A percentile compares a stretch with the other conserved stretches of the same genome.
Evolutionary conservation across 2,329 filamentous ascomycete genomes (phyloP).

Genomic region (Phaeosphaeriaceae sp.): DNA sequence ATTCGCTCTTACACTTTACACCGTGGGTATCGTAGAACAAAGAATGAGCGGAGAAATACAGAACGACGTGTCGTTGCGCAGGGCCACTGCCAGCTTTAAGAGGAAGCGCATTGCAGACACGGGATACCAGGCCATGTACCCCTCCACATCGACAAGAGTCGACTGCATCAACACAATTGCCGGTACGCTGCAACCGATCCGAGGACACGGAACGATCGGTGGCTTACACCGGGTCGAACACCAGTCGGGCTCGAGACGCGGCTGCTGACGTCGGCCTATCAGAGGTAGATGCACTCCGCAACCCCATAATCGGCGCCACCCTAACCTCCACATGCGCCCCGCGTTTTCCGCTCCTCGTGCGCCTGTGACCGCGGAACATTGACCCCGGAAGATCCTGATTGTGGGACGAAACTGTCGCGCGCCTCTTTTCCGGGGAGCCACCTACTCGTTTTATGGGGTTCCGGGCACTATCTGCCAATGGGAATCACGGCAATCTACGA

Average conservation of each 20-base stretch:
- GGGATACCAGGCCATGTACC: not conserved
- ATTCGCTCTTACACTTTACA: slow-evolving; percentile 12
- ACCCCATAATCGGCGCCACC: slow-evolving; percentile 15
- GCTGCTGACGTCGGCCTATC: slow-evolving; percentile 17
- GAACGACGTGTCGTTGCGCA: slow-evolving; percentile 2
- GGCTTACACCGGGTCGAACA: slow-evolving; percentile 3
- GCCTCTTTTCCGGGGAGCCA: not conserved
- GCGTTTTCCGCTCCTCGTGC: slow-evolving; percentile 24
- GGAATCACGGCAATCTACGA: slow-evolving; percentile 45
- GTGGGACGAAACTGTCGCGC: not conserved
- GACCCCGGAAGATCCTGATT: slow-evolving; percentile 3
- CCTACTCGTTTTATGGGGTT: not conserved
- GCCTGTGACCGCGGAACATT: slow-evolving; percentile 8
- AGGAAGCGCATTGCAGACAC: not conserved
- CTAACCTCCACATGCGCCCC: slow-evolving; percentile 27
- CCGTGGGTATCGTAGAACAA: slow-evolving; percentile 17
- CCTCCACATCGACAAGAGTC: not conserved
- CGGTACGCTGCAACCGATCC: slow-evolving; percentile 10
- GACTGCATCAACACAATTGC: slow-evolving; percentile 14
- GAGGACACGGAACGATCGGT: slow-evolving; percentile 2
- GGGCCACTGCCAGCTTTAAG: slow-evolving; percentile 6
- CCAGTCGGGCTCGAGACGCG: not conserved
- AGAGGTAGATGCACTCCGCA: slow-evolving; percentile 23
- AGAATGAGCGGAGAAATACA: slow-evolving; percentile 8
- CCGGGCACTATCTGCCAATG: slow-evolving; percentile 31